Percentiles rank a stretch among this genome's conserved stretches.
These are phyloP conservation scores for Leishmania mexicana DNA, from an alignment of 208 protist species.

Conservation along the genomic window DNA sequence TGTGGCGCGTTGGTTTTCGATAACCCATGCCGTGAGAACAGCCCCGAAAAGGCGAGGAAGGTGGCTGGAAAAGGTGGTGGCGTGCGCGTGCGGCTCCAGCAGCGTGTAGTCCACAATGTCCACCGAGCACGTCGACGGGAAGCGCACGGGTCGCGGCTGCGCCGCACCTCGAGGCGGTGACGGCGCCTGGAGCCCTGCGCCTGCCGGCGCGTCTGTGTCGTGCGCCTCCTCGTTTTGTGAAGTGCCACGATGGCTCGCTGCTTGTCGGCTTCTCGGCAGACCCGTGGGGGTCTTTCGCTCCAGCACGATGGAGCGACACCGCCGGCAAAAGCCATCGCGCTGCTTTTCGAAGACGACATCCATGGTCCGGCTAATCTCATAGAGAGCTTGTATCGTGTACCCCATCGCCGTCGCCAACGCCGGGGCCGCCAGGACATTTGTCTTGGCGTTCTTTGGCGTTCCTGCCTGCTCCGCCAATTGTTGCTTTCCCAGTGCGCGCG, in stretches of 20 bases:
- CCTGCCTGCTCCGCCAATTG: neutral
- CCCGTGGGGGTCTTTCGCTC: conserved; percentile 8
- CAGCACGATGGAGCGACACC: conserved; percentile 34
- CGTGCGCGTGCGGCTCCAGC: conserved; percentile 38
- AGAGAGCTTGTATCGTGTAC: conserved; percentile 28
- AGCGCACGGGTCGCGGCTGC: neutral
- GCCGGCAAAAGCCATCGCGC: conserved; percentile 28
- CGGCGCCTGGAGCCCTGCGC: neutral
- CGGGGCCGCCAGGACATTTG: conserved; percentile 8
- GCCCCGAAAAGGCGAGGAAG: conserved; percentile 52
- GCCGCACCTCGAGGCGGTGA: neutral
- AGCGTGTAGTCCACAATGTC: conserved; percentile 42
- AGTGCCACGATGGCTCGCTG: neutral
- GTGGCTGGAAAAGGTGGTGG: conserved; percentile 44
- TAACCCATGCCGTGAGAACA: conserved; percentile 46
- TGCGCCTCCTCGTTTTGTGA: neutral
- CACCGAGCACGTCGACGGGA: conserved; percentile 9
- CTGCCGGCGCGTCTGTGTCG: neutral
- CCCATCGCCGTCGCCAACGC: conserved; percentile 16
- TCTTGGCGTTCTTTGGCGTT: neutral
- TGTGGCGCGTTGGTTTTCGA: conserved; percentile 21
- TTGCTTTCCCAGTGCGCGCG: conserved; percentile 7
- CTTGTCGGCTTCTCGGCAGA: neutral
- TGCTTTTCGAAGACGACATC: conserved; percentile 29
- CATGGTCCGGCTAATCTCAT: conserved; percentile 34